Base-by-base conservation (phyloP, 768 basidiomycete genomes). In the Agaricus subrufescens region DNA sequence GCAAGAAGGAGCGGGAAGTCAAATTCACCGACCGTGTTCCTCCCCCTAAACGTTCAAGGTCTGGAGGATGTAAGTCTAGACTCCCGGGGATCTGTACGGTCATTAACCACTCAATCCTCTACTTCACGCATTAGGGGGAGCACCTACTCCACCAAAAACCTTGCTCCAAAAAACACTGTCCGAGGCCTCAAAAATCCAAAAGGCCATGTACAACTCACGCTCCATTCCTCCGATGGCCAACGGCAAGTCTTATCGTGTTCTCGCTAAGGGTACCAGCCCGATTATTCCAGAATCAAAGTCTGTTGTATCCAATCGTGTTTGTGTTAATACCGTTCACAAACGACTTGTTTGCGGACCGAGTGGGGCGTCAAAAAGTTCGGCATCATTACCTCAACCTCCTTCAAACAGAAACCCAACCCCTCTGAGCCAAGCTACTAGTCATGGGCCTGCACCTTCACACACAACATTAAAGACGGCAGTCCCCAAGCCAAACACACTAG, bases 141-240 rank as follows among this genome's bases (percentile, higher is more conserved):
- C 65, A 46, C 66, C 65, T 37, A 46, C 67, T 9, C 76, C 69
- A 60, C 84, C 86, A 23, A 91, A 86, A 71, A 77, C 85, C 14
- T 73, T 92, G 19, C 85, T 93, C 61, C 86, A 91, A 73, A 91
- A 88, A 71, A 85, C 89, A 5, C 82, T 81, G 56, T 75, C 75
- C 43, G 87, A 91, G 62, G 85, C 88, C 10, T 84, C 80, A 27
- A 87, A 82, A 67, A 69, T 86, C 46, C 83, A 85, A 67, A 82
- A 79, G 66, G 79, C 80, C 30, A 70, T 89, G 62, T 86, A 82
- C 62, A 71, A 71, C 46, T 66, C 78, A 47, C 78, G 78, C 44
- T 74, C 79, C 56, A 57, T 83, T 31, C 82, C 82, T n/a, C 79
- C 83, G 19, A 79, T 81, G 77, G 74, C 74, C 42, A 69, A 66